Conservation (phyloP, 306 rosid species). For the Castanea crenata region DNA sequence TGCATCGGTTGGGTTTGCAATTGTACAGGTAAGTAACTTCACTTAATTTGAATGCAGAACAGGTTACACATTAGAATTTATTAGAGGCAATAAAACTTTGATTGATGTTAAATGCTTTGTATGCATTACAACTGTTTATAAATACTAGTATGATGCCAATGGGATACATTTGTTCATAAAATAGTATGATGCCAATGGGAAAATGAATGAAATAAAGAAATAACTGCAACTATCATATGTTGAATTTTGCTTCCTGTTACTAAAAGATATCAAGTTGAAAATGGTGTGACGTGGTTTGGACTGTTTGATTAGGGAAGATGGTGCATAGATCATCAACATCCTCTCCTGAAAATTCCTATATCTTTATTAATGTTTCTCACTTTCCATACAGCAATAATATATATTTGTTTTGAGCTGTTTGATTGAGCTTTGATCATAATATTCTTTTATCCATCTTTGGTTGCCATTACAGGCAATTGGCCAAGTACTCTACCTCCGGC, state of each 20-base stretch:
- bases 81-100: background rate
- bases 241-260: background rate
- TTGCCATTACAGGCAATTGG: slow-evolving; percentile 76
- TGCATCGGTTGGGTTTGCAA: slow-evolving; percentile 93
- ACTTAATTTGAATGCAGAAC: background rate
- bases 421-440: slow-evolving; percentile 8
- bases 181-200: background rate
- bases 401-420: background rate
- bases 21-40: slow-evolving; percentile 73
- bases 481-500: slow-evolving; percentile 93
- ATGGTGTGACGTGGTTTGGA: background rate
- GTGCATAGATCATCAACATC: background rate
- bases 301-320: background rate
- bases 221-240: background rate
- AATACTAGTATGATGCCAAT: background rate
- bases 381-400: background rate
- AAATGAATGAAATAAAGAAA: no score
- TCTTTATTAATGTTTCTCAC: background rate
- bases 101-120: background rate
- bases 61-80: background rate
- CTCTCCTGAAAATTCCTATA: background rate
- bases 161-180: background rate
- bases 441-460: slow-evolving; percentile 4
- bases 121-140: background rate
- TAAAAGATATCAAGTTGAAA: background rate